Evolutionary conservation across 176 grass and related monocot species (phyloP), one percentile per base, ranked within the genome.

Genomic region (Otatea glauca): DNA sequence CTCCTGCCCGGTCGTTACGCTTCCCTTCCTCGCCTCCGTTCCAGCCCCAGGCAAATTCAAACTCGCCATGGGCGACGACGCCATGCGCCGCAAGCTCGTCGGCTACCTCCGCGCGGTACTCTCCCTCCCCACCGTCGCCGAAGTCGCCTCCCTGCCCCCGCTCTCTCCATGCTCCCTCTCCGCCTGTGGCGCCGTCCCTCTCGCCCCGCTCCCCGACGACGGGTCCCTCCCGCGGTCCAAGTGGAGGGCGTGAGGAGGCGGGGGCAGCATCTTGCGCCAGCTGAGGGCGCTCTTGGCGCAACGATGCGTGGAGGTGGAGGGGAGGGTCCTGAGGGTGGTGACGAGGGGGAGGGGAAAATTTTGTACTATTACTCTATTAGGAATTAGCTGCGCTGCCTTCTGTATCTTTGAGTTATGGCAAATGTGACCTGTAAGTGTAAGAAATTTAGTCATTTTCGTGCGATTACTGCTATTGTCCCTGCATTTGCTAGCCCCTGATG

Each of bases 101-200:
- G 93, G 96, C 38, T 99, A 86, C 88, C 85, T 99, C n/a, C 91
- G 90, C 67, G 84, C n/a, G 2, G 83, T 99, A 1, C 34, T 99
- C 25, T 85, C 93, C 44, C 16, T 90, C 0, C 27, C 84, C 6
- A 0, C 53, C n/a, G 60, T 7, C 35, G 2, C 64, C 0, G 5
- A 2, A 1, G 39, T 45, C 5, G 6, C 29, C 0, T 76, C 59
- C 23, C 15, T 91, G 13, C 32, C 25, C 0, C 76, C 80, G 1
- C 63, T 86, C 21, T 65, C 89, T 12, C 70, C 82, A 7, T 93
- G 90, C 79, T 61, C 79, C 2, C 78, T 89, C 21, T 86, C 75
- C 65, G 14, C 51, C 6, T 84, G 88, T 66, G 87, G 86, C 43
- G 75, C 39, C 0, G 7, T 92, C 29, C n/a, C 83, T 70, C 85